A percentile compares a stretch with the other conserved stretches of the same genome.
These are phyloP conservation scores for Myxozyma neglecta DNA, from an alignment of 805 yeast genomes.

Conservation along the genomic window DNA sequence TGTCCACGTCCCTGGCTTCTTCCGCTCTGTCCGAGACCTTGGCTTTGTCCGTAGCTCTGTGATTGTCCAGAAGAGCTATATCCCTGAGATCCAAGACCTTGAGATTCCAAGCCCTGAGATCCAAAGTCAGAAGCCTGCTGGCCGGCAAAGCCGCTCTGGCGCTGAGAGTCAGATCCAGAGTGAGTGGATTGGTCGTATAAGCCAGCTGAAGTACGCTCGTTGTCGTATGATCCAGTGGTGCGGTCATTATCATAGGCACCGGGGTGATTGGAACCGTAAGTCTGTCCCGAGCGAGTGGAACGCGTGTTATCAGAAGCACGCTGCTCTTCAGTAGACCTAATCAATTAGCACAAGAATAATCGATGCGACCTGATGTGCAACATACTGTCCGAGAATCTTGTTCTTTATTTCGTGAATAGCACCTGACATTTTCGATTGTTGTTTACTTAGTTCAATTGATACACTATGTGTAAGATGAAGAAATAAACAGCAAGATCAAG, in stretches of 20 bases:
- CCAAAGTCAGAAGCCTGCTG: not conserved
- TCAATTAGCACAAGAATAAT: not conserved
- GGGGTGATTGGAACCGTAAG: constrained; percentile 3
- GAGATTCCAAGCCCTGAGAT: too few species aligned
- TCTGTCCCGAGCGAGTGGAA: constrained; percentile 21
- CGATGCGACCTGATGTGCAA: not conserved
- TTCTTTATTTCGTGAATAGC: constrained; percentile 14
- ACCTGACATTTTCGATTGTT: constrained; percentile 10
- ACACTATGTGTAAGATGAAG: not conserved
- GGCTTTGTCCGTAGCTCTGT: not conserved
- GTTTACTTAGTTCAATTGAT: not conserved
- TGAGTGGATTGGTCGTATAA: too few species aligned
- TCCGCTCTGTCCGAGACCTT: not conserved
- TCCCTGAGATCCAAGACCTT: not conserved
- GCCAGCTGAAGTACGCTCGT: not conserved
- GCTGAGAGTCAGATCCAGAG: too few species aligned
- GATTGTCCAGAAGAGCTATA: not conserved
- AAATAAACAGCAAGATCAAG: not conserved
- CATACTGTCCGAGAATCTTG: constrained; percentile 16
- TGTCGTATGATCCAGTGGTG: not conserved
- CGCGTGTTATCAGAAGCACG: not conserved
- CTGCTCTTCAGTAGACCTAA: constrained; percentile 1
- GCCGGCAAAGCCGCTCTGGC: not conserved
- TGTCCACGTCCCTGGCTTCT: too few species aligned
- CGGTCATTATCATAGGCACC: constrained; percentile 1